Evolutionary conservation across 2,329 filamentous ascomycete genomes (phyloP), one percentile per base, ranked within the genome.

Genomic region (Conoideocrella luteorostrata): DNA sequence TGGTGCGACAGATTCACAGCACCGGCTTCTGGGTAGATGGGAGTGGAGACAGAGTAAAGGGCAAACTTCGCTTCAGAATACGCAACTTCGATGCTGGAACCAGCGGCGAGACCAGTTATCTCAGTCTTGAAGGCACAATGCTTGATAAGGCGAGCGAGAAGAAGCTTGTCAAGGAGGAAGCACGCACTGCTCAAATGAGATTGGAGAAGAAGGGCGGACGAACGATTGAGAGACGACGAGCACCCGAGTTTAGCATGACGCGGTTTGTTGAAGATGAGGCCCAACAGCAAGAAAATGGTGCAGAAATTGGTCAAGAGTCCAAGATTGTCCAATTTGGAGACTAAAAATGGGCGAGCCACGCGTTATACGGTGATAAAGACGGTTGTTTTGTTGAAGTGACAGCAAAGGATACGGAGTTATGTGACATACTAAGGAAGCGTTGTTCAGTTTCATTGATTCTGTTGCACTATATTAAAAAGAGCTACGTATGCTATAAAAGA

Each of bases 91-190:
- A 96, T 54, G 84, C 86, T 1, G 84, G 82, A 22, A 76, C 81
- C 37, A 87, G 85, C 51, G 80, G 81, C 41, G 80, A 84, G 53
- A 84, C 84, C 47, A 88, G 86, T 10, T 93, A 91, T 59, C 66
- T 95, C 48, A 89, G 84, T 53, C 82, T 96, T 49, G 85, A 93
- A 61, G 91, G 90, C 21, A 94, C 87, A n/a, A 83, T 95, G 76
- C 67, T 95, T 39, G 72, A 75, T 37, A 76, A 76, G 34, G 76
- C 78, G 17, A 82, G 81, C 20, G 88, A 94, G 65, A 69, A 66
- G 51, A 66, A 68, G 21, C 66, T 86, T 0, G 58, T 68, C 15
- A 52, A 56, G 30, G 58, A 62, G 23, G 67, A 78, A 37, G 69
- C 72, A 7, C 69, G 77, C 47, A 60, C 64, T 18, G 60, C 62